These are phyloP conservation scores for Fusarium citri DNA, from an alignment of 2,329 filamentous ascomycete genomes.

Conservation along the genomic window DNA sequence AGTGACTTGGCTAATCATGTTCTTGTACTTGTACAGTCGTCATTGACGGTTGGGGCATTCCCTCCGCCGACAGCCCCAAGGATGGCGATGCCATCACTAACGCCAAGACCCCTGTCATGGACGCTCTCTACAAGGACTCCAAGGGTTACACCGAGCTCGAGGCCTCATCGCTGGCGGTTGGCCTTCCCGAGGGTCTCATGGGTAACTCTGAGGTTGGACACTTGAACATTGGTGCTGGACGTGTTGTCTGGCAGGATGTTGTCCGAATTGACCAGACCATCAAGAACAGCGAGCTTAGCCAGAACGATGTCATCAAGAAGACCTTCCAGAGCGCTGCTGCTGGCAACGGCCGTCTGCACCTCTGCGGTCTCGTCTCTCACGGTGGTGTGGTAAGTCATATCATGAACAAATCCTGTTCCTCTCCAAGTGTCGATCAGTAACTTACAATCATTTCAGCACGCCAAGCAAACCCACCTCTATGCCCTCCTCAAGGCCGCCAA, in stretches of 20 bases:
- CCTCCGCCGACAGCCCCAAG: constrained; percentile 81
- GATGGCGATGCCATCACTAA: constrained; percentile 95
- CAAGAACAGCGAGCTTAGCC: constrained; percentile 83
- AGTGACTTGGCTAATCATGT: constrained; percentile 68
- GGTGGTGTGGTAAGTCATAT: constrained; percentile 79
- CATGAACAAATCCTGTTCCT: not conserved
- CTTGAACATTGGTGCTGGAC: constrained; percentile 96
- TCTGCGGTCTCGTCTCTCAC: constrained; percentile 92
- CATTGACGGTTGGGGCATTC: constrained; percentile 98
- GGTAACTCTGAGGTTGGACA: constrained; percentile 99
- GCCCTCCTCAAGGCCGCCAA: constrained; percentile 90
- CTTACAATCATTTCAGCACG: constrained; percentile 69
- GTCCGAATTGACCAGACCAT: constrained; percentile 95
- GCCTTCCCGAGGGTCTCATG: constrained; percentile 96
- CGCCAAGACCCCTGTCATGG: constrained; percentile 95
- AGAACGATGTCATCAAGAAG: constrained; percentile 80
- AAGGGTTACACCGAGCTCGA: constrained; percentile 94
- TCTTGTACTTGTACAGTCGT: constrained; percentile 76
- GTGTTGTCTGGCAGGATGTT: constrained; percentile 98
- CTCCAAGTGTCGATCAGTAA: not conserved
- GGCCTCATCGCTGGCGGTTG: constrained; percentile 94
- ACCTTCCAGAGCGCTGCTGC: constrained; percentile 84
- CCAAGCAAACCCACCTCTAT: constrained; percentile 94
- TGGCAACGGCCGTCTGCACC: constrained; percentile 90
- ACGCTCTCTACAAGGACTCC: constrained; percentile 83